A percentile compares a stretch with the other conserved stretches of the same genome.
Conservation (phyloP, 2,329 filamentous ascomycete genomes). For the Xylariales sp. region DNA sequence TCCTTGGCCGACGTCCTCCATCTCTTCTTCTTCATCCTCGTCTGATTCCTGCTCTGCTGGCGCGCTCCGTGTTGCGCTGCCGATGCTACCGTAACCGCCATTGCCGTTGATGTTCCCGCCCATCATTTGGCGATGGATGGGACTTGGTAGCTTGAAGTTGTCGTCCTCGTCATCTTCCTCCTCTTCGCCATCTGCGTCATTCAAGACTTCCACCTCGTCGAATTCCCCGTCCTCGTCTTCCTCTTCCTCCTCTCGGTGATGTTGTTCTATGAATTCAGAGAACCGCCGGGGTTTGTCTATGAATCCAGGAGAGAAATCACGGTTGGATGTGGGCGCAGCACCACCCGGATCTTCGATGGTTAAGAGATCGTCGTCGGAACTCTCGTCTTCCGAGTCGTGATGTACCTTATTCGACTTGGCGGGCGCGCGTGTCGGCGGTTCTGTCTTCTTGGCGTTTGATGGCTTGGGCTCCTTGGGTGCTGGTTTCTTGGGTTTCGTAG, state of each 20-base stretch:
- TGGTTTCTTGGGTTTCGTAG: constrained; percentile 45
- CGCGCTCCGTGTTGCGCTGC: constrained; percentile 33
- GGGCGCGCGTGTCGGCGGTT: constrained; percentile 39
- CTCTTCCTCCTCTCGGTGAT: constrained; percentile 46
- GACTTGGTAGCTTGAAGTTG: constrained; percentile 65
- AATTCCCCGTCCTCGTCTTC: constrained; percentile 48
- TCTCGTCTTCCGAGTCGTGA: constrained; percentile 58
- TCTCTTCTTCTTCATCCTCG: constrained; percentile 51
- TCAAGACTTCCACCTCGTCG: constrained; percentile 55
- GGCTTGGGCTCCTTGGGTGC: constrained; percentile 39
- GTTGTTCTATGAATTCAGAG: constrained; percentile 64
- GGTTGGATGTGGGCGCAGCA: constrained; percentile 51
- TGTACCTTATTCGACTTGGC: constrained; percentile 38
- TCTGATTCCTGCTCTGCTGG: constrained; percentile 45
- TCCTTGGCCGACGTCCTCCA: constrained; percentile 48
- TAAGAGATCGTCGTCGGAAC: constrained; percentile 68
- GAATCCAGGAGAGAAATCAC: constrained; percentile 63
- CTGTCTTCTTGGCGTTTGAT: constrained; percentile 40
- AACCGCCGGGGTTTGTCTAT: constrained; percentile 59
- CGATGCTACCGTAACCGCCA: constrained; percentile 35
- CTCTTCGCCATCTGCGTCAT: constrained; percentile 57
- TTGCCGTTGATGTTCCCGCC: constrained; percentile 42
- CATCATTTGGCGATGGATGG: constrained; percentile 56
- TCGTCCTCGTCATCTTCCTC: constrained; percentile 52
- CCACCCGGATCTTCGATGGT: constrained; percentile 70